Percentiles rank a stretch among this genome's conserved stretches.
Evolutionary conservation across 2,329 filamentous ascomycete genomes (phyloP).

Genomic region (Colletotrichum agaves): DNA sequence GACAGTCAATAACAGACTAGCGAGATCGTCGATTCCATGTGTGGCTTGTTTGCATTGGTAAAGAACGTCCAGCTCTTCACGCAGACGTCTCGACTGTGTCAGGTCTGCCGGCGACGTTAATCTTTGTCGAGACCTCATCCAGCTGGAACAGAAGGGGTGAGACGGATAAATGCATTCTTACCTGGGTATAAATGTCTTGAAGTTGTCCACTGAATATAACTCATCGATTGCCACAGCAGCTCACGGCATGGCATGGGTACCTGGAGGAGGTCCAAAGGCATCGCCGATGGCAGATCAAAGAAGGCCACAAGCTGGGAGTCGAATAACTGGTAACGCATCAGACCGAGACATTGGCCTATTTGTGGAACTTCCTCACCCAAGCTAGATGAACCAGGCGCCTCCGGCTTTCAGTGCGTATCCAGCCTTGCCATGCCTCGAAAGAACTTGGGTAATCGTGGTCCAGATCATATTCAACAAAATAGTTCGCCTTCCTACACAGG

Average conservation of each 20-base stretch:
- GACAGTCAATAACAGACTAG: neutral
- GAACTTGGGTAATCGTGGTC: neutral
- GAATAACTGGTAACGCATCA: neutral
- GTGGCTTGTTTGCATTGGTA: neutral
- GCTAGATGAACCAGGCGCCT: neutral
- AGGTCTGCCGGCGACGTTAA: neutral
- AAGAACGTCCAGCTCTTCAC: neutral
- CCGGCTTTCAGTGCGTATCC: neutral
- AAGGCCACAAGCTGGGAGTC: neutral
- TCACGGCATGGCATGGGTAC: neutral
- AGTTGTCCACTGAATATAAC: neutral
- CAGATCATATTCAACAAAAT: neutral
- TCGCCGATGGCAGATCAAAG: slow-evolving; percentile 6
- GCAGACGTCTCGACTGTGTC: neutral
- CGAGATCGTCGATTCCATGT: neutral
- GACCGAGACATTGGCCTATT: no score
- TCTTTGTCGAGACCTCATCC: no score
- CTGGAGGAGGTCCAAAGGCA: slow-evolving; percentile 3
- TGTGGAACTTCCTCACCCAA: neutral
- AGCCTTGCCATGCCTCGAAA: neutral
- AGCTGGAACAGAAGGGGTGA: no score
- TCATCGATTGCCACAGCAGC: neutral
- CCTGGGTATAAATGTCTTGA: neutral
- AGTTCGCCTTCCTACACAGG: neutral
- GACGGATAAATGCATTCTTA: neutral